These are phyloP conservation scores for Brassica hybrid DNA, from an alignment of 441 rosid genomes.

Conservation along the genomic window DNA sequence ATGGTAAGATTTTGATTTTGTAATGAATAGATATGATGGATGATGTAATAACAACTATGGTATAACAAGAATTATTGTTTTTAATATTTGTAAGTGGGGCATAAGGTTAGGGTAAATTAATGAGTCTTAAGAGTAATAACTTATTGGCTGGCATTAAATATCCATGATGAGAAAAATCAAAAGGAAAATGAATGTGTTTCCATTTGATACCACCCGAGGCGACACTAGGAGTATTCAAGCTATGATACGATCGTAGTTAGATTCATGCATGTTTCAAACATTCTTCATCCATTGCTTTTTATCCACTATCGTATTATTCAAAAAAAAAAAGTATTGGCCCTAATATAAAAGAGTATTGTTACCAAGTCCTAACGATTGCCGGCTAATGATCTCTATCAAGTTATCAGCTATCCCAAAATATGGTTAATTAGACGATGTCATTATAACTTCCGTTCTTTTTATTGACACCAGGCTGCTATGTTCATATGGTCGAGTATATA, in stretches of 20 bases:
- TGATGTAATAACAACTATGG: not conserved
- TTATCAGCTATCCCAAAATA: not conserved
- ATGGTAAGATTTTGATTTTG: not conserved
- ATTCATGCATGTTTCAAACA: slow-evolving; percentile 45
- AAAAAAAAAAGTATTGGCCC: slow-evolving; percentile 3
- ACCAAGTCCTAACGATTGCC: slow-evolving; percentile 7
- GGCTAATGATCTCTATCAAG: not conserved
- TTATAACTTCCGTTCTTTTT: not conserved
- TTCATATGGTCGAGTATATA: not conserved
- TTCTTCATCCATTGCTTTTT: slow-evolving; percentile 23
- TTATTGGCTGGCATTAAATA: slow-evolving; percentile 23
- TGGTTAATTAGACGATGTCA: slow-evolving; percentile 7
- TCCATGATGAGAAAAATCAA: slow-evolving; percentile 42
- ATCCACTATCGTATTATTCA: slow-evolving; percentile 25
- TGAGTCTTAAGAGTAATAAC: slow-evolving; percentile 12
- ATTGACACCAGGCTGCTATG: not conserved
- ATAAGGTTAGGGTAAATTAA: slow-evolving; percentile 1
- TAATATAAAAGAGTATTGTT: not conserved
- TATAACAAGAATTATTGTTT: not conserved
- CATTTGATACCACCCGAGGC: slow-evolving; percentile 29
- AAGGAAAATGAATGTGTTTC: slow-evolving; percentile 43
- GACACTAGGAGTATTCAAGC: slow-evolving; percentile 34
- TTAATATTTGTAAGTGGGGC: not conserved
- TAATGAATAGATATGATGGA: not conserved
- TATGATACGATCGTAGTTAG: slow-evolving; percentile 34